phyloP scores from a whole-genome alignment of 371 early-diverging fungal species.

The Apophysomyces elegans region DNA sequence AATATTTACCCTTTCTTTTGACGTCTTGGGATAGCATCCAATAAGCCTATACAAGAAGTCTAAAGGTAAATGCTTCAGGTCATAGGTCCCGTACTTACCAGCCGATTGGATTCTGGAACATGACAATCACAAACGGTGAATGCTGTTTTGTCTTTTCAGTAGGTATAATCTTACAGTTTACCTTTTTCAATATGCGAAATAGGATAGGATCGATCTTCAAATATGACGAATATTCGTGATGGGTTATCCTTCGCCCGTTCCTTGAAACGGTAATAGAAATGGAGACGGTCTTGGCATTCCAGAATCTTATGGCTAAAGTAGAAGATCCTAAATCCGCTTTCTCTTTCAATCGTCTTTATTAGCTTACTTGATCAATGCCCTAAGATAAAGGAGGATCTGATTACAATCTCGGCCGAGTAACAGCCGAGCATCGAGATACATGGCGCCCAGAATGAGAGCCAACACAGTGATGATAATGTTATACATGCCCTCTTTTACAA shows the following conservation, averaged over 20 bases:
- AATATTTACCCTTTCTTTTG: constrained; percentile 22
- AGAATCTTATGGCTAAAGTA: constrained; percentile 7
- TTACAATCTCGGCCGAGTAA: constrained; percentile 1
- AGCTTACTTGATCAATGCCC: too few relatives aligned
- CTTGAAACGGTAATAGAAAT: constrained; percentile 34
- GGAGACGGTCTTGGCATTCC: constrained; percentile 9
- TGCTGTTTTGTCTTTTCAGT: background rate
- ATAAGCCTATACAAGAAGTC: constrained; percentile 21
- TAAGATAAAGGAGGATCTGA: too few relatives aligned
- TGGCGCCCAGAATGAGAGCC: constrained; percentile 11
- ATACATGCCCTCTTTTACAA: too few relatives aligned
- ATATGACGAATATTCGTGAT: constrained; percentile 22
- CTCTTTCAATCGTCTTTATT: too few relatives aligned
- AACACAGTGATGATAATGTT: background rate
- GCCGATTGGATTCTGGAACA: constrained; percentile 22
- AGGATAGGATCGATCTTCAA: constrained; percentile 36
- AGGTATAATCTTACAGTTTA: constrained; percentile 18
- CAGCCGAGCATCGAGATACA: constrained; percentile 16
- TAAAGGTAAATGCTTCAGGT: too few relatives aligned
- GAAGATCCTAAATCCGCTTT: background rate
- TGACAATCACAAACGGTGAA: background rate
- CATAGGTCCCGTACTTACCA: constrained; percentile 8
- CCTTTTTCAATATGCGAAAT: constrained; percentile 33
- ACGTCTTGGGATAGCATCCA: constrained; percentile 29
- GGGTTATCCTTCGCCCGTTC: constrained; percentile 30